These are phyloP conservation scores for Clavispora carvajalis DNA, from an alignment of 805 yeast species.

Conservation along the genomic window DNA sequence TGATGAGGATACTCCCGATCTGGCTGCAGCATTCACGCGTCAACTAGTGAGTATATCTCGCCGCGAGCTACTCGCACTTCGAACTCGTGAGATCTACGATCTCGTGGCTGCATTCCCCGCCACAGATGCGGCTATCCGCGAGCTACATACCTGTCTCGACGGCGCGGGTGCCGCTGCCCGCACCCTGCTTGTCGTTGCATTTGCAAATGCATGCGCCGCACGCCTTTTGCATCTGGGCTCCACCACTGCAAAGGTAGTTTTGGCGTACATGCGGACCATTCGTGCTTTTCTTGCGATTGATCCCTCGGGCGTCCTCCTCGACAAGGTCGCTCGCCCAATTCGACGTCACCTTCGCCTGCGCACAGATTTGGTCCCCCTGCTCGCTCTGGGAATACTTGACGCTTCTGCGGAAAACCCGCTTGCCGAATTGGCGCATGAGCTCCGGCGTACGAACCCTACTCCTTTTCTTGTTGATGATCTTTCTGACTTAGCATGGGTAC, in stretches of 20 bases:
- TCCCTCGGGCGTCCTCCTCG: conserved; percentile 79
- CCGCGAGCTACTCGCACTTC: conserved; percentile 37
- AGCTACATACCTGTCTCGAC: conserved; percentile 43
- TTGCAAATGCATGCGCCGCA: conserved; percentile 39
- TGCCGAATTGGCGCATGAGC: conserved; percentile 50
- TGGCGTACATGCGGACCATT: conserved; percentile 66
- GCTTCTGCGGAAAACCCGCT: conserved; percentile 35
- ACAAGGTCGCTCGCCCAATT: conserved; percentile 72
- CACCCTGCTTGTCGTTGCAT: conserved; percentile 44
- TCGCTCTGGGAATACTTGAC: conserved; percentile 69
- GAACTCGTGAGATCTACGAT: conserved; percentile 56
- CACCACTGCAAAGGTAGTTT: conserved; percentile 67
- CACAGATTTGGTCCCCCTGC: conserved; percentile 61
- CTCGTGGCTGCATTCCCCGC: conserved; percentile 51
- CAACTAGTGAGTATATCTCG: conserved; percentile 34
- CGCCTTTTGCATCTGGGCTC: conserved; percentile 73
- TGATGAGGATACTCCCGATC: neutral
- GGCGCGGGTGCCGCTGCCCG: conserved; percentile 24
- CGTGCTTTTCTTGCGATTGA: conserved; percentile 72
- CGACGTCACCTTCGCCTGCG: conserved; percentile 66
- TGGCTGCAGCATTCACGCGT: conserved; percentile 5
- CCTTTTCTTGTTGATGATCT: conserved; percentile 31
- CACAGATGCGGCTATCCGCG: conserved; percentile 50
- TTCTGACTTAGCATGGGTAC: conserved; percentile 59
- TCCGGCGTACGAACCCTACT: conserved; percentile 25